Base-by-base conservation (phyloP, 2,329 filamentous ascomycete species). In the Diaporthe destruens region DNA sequence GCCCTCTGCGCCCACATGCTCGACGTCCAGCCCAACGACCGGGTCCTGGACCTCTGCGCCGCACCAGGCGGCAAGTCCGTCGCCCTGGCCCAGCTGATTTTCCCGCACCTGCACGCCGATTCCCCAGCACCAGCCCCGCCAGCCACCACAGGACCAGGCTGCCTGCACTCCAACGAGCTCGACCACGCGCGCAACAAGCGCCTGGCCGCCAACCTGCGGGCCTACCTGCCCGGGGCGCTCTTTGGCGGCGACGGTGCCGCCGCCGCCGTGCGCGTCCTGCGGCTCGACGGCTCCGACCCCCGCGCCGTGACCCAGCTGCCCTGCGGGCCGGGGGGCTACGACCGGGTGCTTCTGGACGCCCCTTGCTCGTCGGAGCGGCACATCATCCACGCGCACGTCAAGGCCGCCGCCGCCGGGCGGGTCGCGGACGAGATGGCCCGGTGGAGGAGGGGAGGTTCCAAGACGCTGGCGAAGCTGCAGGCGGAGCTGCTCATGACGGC, bases 301-400 rank as follows among this genome's bases (percentile, higher is more conserved):
- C 77, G 76, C 12, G 75, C 77, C 8, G 71, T 78, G 16, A 76
- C 76, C n/a, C 75, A 76, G 34, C 75, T 80, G 0, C 77, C 78
- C 0, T 75, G 78, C 9, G 80, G 80, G 0, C 74, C 76, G 1
- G 79, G 78, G 3, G 79, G 80, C 11, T 84, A 83, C 73, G 83
- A 84, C 71, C 82, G 81, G 65, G 81, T 84, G 0, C 77, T 84
- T 3, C 77, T 84, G 7, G 82, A 84, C 71, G 82, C 82, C 5
- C 82, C 83, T 18, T 84, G 82, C 72, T 84, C 81, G 6, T 82
- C 80, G 42, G 82, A 84, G 73, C 77, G 83, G 18, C 82, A 84
- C 65, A 78, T 84, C 39, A 78, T 84, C 34, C 81, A 82, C 61
- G 79, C 80, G 12, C 79, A 80, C 49, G 74, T 74, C 23, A 79